Evolutionary conservation across 345 rosid genomes (phyloP).

Genomic region (Gossypium sturtianum): DNA sequence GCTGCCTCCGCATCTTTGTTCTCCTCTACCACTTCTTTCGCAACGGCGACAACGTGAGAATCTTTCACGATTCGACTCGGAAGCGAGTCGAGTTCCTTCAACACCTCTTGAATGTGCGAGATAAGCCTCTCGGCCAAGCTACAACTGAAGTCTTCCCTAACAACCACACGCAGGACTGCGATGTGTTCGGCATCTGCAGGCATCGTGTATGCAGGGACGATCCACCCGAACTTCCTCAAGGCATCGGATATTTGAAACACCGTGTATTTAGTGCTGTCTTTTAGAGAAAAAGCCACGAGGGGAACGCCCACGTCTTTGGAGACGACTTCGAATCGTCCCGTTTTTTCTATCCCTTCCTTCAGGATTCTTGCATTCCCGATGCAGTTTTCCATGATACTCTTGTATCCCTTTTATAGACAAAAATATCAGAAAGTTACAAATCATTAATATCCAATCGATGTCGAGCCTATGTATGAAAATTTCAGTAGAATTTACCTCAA

Average conservation of each 20-base stretch:
- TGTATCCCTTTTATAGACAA: constrained; percentile 6
- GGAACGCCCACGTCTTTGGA: constrained; percentile 73
- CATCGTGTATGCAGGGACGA: constrained; percentile 86
- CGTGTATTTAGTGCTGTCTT: constrained; percentile 45
- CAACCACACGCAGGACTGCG: constrained; percentile 74
- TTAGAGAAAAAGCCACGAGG: constrained; percentile 63
- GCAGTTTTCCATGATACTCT: constrained; percentile 50
- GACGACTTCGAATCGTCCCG: constrained; percentile 50
- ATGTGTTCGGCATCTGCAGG: constrained; percentile 77
- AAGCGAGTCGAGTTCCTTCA: constrained; percentile 50
- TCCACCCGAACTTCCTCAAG: constrained; percentile 71
- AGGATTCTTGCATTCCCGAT: constrained; percentile 45
- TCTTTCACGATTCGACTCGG: constrained; percentile 16
- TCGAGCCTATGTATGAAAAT: not conserved
- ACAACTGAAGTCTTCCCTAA: constrained; percentile 78
- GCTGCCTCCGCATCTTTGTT: not conserved
- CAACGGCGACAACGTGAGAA: not conserved
- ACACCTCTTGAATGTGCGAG: constrained; percentile 39
- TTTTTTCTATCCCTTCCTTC: constrained; percentile 53
- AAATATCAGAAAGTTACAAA: constrained; percentile 18
- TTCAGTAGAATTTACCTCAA: constrained; percentile 21
- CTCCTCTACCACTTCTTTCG: not conserved
- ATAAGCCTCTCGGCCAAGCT: constrained; percentile 69
- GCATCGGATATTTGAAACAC: constrained; percentile 64
- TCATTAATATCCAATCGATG: too few relatives aligned